Percentiles rank a stretch among this genome's conserved stretches.
These are phyloP conservation scores for Cucumis cinereus DNA, from an alignment of 306 rosid genomes.

Conservation along the genomic window DNA sequence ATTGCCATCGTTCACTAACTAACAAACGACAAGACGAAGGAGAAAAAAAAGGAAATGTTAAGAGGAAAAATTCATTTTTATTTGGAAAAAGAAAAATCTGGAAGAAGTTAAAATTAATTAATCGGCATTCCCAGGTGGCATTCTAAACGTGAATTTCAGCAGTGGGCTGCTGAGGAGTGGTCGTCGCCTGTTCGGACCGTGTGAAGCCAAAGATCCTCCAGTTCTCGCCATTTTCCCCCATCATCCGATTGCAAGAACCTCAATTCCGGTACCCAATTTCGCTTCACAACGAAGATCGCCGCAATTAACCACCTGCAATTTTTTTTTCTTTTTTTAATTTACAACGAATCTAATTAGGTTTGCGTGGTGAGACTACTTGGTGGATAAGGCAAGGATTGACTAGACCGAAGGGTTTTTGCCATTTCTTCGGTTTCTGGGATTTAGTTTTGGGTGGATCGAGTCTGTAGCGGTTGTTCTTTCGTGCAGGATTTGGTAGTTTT, in stretches of 20 bases:
- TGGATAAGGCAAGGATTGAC: not conserved
- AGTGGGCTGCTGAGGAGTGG: not conserved
- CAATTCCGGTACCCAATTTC: not conserved
- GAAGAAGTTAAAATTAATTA: not conserved
- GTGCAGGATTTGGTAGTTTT: conserved; percentile 9
- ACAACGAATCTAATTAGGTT: not conserved
- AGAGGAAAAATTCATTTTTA: not conserved
- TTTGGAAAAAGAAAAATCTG: not conserved
- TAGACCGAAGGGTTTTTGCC: not conserved
- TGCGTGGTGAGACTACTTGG: not conserved
- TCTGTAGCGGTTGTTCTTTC: conserved; percentile 10
- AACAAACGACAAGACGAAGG: too few relatives aligned
- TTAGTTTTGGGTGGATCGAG: conserved; percentile 7
- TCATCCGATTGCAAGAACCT: not conserved
- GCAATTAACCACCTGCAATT: not conserved
- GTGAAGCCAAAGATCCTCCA: not conserved
- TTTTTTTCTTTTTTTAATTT: not conserved
- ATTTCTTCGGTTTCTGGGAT: not conserved
- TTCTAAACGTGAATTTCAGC: not conserved
- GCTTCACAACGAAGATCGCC: not conserved
- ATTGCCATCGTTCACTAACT: too few relatives aligned
- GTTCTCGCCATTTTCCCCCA: not conserved
- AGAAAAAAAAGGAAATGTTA: not conserved
- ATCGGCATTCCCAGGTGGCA: not conserved
- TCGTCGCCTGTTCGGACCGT: not conserved